Evolutionary conservation across 495 filamentous ascomycete genomes (phyloP), one percentile per base, ranked within the genome.

Genomic region (Hypoxylon lenormandii): DNA sequence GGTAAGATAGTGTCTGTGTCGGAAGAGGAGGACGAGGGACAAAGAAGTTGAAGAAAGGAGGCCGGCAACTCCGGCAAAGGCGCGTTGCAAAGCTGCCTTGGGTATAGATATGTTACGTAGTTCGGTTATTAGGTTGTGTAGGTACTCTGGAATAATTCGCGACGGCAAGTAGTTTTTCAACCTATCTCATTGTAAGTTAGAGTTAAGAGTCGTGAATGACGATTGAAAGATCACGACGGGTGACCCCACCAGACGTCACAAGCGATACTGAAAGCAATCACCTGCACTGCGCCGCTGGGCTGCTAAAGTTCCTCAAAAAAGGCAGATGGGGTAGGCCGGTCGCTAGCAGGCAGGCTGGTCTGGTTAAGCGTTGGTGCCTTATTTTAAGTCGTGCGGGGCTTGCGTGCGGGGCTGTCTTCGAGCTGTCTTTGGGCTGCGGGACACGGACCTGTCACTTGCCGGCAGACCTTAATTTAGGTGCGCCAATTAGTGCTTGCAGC

Each of bases 161-260:
- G 47, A 58, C 59, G 66, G 42, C 16, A 15, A 15, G 38, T n/a
- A 30, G 42, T 45, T 51, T 54, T 58, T 49, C n/a, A n/a, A 40
- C 42, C 22, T 36, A 42, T 43, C 48, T 18, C 58, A 38, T 23
- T 16, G 38, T 21, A 54, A 38, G 53, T 64, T 70, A 36, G 45
- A 64, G 66, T 50, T 70, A 64, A 64, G 45, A 59, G 45, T 59
- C 26, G 47, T 56, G 53, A 52, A 70, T 71, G 62, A 66, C 68
- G 62, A 54, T 28, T 26, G 52, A 59, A 5, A 63, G 57, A 66
- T 71, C 68, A 66, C 62, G 62, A 46, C 62, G 38, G 46, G 63
- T 66, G 62, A 71, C 68, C 68, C 68, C 68, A 57, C 68, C 33
- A 71, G 37, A 71, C 68, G 68, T 71, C 68, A 71, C 68, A 71